phyloP scores from a whole-genome alignment of 768 basidiomycete species.

The Podaxis sp. region DNA sequence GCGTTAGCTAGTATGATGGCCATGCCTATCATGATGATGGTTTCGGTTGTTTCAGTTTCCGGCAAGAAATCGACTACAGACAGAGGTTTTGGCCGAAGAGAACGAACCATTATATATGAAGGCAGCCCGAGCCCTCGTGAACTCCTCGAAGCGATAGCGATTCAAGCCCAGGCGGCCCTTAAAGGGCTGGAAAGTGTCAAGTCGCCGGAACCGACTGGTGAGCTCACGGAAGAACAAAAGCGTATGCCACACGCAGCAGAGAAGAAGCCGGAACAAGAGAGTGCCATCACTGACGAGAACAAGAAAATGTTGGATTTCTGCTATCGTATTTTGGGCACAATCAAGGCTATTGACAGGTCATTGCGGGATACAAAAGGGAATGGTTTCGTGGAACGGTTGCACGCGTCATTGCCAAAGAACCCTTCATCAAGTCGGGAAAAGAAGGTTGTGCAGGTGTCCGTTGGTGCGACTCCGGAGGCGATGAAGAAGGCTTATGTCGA shows the following conservation, averaged over 20 bases:
- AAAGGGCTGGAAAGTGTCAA: conserved; percentile 77
- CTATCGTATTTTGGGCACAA: conserved; percentile 77
- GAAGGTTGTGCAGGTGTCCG: background rate
- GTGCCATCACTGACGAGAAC: conserved; percentile 65
- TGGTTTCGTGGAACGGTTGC: conserved; percentile 76
- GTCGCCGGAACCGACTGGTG: conserved; percentile 41
- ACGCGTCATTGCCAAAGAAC: conserved; percentile 72
- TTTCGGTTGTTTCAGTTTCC: conserved; percentile 59
- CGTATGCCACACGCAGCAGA: conserved; percentile 72
- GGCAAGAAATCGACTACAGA: conserved; percentile 46
- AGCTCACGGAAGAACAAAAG: conserved; percentile 87
- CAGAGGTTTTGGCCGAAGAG: conserved; percentile 53
- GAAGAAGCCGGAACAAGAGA: conserved; percentile 55
- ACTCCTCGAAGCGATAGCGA: conserved; percentile 84
- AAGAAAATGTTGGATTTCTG: conserved; percentile 77
- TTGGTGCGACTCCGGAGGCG: conserved; percentile 55
- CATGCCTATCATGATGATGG: conserved; percentile 91
- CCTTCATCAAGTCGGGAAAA: conserved; percentile 34
- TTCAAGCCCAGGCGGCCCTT: conserved; percentile 89
- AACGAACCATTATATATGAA: conserved; percentile 84
- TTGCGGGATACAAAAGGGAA: conserved; percentile 87
- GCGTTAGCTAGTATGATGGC: conserved; percentile 94
- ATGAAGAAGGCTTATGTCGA: conserved; percentile 68
- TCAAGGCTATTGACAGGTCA: conserved; percentile 82
- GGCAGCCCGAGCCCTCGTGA: conserved; percentile 89